Conservation (phyloP, 257 asterid species). For the Salvia rosmarinus region DNA sequence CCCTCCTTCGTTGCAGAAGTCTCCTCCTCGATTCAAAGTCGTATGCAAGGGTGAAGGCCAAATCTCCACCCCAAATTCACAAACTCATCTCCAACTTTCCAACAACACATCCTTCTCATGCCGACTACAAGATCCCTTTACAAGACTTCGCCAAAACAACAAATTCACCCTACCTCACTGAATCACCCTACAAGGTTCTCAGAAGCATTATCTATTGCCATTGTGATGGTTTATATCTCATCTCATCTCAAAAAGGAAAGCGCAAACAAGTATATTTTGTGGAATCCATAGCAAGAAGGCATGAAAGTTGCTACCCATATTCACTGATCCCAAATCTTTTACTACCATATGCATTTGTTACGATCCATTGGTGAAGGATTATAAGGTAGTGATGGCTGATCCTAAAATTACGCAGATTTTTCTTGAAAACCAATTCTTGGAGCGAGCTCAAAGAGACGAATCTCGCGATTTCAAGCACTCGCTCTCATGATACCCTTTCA, state of each 20-base stretch:
- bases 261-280: not conserved
- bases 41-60: conserved; percentile 7
- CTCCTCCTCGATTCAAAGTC: not conserved
- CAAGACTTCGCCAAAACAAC: too few relatives aligned
- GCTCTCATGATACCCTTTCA: too few relatives aligned
- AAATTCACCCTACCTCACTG: not conserved
- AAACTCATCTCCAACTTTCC: not conserved
- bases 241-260: too few relatives aligned
- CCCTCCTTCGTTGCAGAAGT: conserved; percentile 4
- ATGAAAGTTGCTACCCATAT: not conserved
- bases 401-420: not conserved
- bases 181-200: not conserved
- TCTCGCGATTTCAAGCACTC: not conserved
- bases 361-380: conserved; percentile 9
- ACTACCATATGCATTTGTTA: not conserved
- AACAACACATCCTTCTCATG: not conserved
- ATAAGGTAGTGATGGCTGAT: not conserved
- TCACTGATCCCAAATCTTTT: not conserved
- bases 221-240: conserved; percentile 10
- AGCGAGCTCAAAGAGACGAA: not conserved
- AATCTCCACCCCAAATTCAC: not conserved
- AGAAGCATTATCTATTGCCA: too few relatives aligned
- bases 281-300: conserved; percentile 16
- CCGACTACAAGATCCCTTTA: too few relatives aligned
- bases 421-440: not conserved